These are phyloP conservation scores for Phytophthora sp. DNA, from an alignment of 352 stramenopile genomes.

Conservation along the genomic window DNA sequence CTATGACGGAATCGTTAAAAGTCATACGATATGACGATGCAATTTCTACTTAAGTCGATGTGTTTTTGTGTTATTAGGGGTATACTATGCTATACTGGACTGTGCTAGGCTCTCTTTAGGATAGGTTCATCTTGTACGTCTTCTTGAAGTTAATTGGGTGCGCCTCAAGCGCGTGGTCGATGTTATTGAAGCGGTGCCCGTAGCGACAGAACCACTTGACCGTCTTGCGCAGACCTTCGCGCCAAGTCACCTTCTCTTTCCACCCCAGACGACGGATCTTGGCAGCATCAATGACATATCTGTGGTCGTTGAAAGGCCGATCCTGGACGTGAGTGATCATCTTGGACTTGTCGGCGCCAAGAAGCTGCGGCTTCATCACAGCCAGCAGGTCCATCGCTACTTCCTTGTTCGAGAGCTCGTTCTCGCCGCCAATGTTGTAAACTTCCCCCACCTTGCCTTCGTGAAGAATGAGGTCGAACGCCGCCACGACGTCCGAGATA, in stretches of 20 bases:
- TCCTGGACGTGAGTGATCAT: slow-evolving; percentile 84
- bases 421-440: slow-evolving; percentile 96
- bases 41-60: slow-evolving; percentile 28
- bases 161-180: slow-evolving; percentile 82
- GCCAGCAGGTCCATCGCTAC: slow-evolving; percentile 92
- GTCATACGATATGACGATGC: slow-evolving; percentile 6
- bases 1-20: background rate
- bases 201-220: slow-evolving; percentile 28
- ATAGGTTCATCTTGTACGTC: slow-evolving; percentile 53
- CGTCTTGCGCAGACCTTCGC: background rate
- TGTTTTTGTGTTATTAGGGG: too few relatives aligned
- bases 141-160: slow-evolving; percentile 84
- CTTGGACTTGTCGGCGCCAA: slow-evolving; percentile 48
- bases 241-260: slow-evolving; percentile 35
- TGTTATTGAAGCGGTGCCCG: slow-evolving; percentile 82
- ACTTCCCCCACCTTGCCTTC: slow-evolving; percentile 92
- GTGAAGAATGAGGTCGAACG: slow-evolving; percentile 97
- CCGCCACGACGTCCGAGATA: slow-evolving; percentile 96
- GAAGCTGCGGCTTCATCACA: slow-evolving; percentile 55
- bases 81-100: slow-evolving; percentile 3
- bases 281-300: slow-evolving; percentile 95
- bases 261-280: slow-evolving; percentile 94
- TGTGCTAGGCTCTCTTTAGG: slow-evolving; percentile 13
- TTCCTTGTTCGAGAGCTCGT: slow-evolving; percentile 67
- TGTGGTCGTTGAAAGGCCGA: slow-evolving; percentile 97